These are phyloP conservation scores for Colletotrichum acutatum DNA, from an alignment of 2,329 filamentous ascomycete genomes.

Conservation along the genomic window DNA sequence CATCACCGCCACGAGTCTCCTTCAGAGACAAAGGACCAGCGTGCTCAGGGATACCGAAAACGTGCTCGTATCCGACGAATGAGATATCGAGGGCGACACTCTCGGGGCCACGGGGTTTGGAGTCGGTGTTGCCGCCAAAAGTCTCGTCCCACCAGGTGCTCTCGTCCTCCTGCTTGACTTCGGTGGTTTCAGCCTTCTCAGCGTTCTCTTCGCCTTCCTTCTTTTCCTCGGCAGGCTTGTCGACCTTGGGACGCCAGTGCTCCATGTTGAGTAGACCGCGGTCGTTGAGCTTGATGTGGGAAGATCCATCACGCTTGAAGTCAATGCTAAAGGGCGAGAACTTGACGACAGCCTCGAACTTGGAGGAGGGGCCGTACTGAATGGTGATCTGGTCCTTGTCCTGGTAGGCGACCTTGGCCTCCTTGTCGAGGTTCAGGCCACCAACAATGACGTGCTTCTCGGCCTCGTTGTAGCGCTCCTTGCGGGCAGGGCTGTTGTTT, in stretches of 20 bases:
- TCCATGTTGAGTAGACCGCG: conserved; percentile 92
- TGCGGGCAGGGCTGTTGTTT: conserved; percentile 84
- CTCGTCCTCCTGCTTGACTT: conserved; percentile 70
- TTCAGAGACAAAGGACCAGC: conserved; percentile 88
- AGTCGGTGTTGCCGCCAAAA: conserved; percentile 95
- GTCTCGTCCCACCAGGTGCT: conserved; percentile 98
- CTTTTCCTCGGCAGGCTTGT: conserved; percentile 64
- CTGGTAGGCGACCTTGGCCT: conserved; percentile 74
- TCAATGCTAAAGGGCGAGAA: conserved; percentile 87
- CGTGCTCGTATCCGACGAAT: conserved; percentile 91
- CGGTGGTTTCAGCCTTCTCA: conserved; percentile 49
- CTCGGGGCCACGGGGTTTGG: conserved; percentile 94
- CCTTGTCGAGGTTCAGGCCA: conserved; percentile 77
- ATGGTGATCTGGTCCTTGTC: conserved; percentile 77
- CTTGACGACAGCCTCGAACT: conserved; percentile 84
- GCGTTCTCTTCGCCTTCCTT: conserved; percentile 60
- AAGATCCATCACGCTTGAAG: conserved; percentile 84
- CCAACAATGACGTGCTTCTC: conserved; percentile 89
- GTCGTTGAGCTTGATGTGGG: conserved; percentile 89
- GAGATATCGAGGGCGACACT: conserved; percentile 91
- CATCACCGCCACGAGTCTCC: conserved; percentile 88
- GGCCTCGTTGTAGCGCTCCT: conserved; percentile 94
- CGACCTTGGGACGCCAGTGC: conserved; percentile 92
- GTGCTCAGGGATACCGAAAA: conserved; percentile 95
- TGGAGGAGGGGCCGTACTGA: conserved; percentile 79